Conservation (phyloP, 2,329 filamentous ascomycete genomes). For the Colletotrichum acutatum region DNA sequence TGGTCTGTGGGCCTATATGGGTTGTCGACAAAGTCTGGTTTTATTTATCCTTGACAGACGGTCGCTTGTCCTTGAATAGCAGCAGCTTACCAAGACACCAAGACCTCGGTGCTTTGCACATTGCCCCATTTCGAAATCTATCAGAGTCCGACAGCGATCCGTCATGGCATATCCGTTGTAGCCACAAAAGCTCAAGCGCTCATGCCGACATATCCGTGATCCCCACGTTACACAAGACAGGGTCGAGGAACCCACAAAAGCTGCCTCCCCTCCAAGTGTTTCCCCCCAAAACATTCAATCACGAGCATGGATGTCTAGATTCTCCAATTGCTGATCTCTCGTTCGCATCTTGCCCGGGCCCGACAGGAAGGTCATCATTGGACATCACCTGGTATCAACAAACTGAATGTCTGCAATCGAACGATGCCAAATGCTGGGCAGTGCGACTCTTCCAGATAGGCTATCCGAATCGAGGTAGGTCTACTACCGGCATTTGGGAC, state of each 20-base stretch:
- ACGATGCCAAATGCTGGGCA: background rate
- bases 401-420: background rate
- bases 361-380: background rate
- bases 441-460: background rate
- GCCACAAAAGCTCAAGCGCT: background rate
- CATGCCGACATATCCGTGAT: background rate
- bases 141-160: background rate
- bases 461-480: background rate
- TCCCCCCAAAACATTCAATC: background rate
- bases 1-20: conserved; percentile 3
- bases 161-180: background rate
- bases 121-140: background rate
- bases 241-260: background rate
- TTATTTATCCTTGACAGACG: too few species aligned
- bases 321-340: background rate
- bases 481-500: background rate
- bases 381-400: background rate
- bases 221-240: too few species aligned
- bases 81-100: background rate
- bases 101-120: background rate
- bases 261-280: background rate
- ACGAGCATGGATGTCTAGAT: background rate
- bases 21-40: background rate
- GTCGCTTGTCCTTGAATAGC: background rate
- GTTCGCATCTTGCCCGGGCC: background rate